Base-by-base conservation (phyloP, 116 monocot species). In the Posidonia oceanica region DNA sequence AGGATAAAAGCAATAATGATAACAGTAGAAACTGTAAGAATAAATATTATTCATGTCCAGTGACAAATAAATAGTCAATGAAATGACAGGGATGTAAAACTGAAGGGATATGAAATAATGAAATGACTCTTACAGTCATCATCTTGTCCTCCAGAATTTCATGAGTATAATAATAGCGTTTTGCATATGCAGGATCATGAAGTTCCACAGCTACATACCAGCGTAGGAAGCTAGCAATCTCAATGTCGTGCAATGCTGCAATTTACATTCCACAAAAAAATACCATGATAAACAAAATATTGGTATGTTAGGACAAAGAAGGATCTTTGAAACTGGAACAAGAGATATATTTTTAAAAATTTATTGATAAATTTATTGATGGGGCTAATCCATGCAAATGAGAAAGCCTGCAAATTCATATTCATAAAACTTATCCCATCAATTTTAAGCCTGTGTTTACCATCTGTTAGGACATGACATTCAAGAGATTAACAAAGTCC, bases 121-220 rank as follows among this genome's bases (percentile, higher is more conserved):
- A 59, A 70, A 15, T 5, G 36, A 17, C 22, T 59, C 76, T 63
- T 81, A 94, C 94, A 69, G 85, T 89, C 62, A 75, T 83, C 82
- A 96, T 89, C 72, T 81, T 81, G 67, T 88, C 84, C 76, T 91
- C 80, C 4, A 95, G 74, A 76, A 96, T 86, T 37, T 96, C 91
- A 80, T 91, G 75, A 0, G 96, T 96, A 69, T 76, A 81, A 70
- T 86, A 87, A 70, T 80, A 96, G 29, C 96, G 91, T 73, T 80
- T 96, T 41, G 87, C 85, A 85, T 86, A 96, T 54, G 84, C 83
- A 75, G 89, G 88, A 78, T 91, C 91, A 68, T 86, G 85, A 85
- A 96, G 84, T 75, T 91, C 96, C 44, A 96, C 91, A n/a, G 84
- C 74, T 52, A 96, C 87, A 74, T 91, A 96, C 96, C 96, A 96